These are phyloP conservation scores for Brassica balearica DNA, from an alignment of 441 rosid species.

Conservation along the genomic window DNA sequence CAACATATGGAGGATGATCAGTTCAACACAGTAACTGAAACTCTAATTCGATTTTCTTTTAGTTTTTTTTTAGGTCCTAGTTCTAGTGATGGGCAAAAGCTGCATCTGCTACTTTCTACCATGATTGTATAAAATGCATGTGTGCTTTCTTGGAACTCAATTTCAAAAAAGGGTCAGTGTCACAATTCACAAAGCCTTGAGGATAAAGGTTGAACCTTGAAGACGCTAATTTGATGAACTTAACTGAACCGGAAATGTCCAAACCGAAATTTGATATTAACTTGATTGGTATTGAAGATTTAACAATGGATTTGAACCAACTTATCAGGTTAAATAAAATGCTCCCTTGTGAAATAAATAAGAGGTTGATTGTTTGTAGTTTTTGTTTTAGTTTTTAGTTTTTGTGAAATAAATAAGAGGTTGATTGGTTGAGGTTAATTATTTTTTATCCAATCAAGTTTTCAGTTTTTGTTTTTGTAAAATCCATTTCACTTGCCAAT, in stretches of 20 bases:
- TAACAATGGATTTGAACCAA: not conserved
- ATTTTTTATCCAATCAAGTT: too few species aligned
- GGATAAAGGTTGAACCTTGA: not conserved
- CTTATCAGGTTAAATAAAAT: not conserved
- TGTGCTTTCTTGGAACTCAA: constrained; percentile 1
- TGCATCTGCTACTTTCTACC: constrained; percentile 12
- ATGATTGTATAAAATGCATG: constrained; percentile 25
- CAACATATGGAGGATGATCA: constrained; percentile 14
- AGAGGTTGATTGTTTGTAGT: too few species aligned
- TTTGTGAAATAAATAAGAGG: too few species aligned
- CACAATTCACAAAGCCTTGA: not conserved
- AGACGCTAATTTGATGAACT: not conserved
- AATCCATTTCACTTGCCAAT: too few species aligned
- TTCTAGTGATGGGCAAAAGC: too few species aligned
- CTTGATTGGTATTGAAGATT: not conserved
- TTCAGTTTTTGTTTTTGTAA: too few species aligned
- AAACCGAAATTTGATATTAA: not conserved
- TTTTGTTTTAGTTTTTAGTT: too few species aligned
- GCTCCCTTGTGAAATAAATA: too few species aligned
- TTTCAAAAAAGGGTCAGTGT: not conserved
- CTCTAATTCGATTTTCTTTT: too few species aligned
- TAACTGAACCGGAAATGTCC: not conserved
- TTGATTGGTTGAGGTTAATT: too few species aligned
- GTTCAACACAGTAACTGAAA: too few species aligned
- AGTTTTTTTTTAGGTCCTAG: too few species aligned